A percentile compares a stretch with the other conserved stretches of the same genome.
Conservation (phyloP, 768 basidiomycete species). For the Cystofilobasidium bisporidii region DNA sequence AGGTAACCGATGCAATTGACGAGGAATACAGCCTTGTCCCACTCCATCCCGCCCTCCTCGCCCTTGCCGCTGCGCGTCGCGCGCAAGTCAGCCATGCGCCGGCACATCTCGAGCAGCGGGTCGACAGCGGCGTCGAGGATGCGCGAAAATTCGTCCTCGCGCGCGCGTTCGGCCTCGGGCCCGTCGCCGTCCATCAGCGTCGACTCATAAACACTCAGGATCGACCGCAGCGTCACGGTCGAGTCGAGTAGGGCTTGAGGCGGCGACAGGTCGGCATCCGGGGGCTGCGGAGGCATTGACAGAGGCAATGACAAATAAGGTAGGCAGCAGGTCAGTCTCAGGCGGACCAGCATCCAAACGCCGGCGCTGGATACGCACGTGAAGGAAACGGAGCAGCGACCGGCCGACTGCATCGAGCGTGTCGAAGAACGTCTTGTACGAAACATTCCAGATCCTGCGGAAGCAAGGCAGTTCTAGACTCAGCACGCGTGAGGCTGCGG, state of each 20-base stretch:
- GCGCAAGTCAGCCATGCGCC: slow-evolving; percentile 50
- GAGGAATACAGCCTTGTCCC: slow-evolving; percentile 76
- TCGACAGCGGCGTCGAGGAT: slow-evolving; percentile 77
- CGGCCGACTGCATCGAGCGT: slow-evolving; percentile 77
- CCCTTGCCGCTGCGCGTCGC: slow-evolving; percentile 6
- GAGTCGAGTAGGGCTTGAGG: slow-evolving; percentile 73
- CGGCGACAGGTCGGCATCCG: slow-evolving; percentile 60
- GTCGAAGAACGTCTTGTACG: slow-evolving; percentile 78
- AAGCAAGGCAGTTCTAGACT: background rate
- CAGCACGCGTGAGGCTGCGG: background rate
- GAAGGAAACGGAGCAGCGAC: slow-evolving; percentile 46
- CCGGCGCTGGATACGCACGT: no score
- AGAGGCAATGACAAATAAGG: background rate
- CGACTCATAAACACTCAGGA: slow-evolving; percentile 78
- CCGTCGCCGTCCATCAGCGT: slow-evolving; percentile 56
- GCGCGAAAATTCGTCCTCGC: slow-evolving; percentile 51
- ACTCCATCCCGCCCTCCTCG: slow-evolving; percentile 50
- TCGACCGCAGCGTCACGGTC: slow-evolving; percentile 70
- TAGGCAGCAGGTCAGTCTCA: background rate
- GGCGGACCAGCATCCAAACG: no score
- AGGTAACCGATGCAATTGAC: slow-evolving; percentile 79
- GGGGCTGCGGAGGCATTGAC: slow-evolving; percentile 34
- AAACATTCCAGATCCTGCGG: slow-evolving; percentile 64
- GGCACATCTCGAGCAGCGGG: slow-evolving; percentile 69
- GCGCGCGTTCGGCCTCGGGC: slow-evolving; percentile 24